Evolutionary conservation across 2,329 filamentous ascomycete genomes (phyloP).

Genomic region (Fusarium incarnatum): DNA sequence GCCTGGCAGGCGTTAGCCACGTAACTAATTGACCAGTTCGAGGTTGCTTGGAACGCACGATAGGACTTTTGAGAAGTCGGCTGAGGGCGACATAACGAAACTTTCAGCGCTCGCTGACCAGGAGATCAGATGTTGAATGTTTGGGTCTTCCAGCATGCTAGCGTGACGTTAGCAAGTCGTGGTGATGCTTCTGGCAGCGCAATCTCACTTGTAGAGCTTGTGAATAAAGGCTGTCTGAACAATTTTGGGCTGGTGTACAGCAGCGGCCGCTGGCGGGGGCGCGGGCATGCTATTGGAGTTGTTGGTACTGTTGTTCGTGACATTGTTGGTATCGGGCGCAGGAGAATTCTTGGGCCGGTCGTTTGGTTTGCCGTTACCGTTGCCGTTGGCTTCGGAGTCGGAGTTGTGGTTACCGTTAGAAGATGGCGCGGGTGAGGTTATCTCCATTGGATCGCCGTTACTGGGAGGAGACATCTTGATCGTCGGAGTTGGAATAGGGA

Average conservation of each 20-base stretch:
- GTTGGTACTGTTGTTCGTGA: constrained; percentile 42
- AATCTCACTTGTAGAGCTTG: constrained; percentile 92
- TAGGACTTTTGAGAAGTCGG: constrained; percentile 97
- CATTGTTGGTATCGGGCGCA: constrained; percentile 53
- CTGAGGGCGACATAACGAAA: constrained; percentile 98
- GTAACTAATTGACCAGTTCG: not conserved
- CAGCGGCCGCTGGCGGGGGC: constrained; percentile 69
- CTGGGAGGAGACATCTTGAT: constrained; percentile 70
- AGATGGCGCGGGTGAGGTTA: constrained; percentile 64
- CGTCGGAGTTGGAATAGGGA: constrained; percentile 68
- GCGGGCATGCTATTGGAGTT: constrained; percentile 60
- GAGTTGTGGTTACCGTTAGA: constrained; percentile 59
- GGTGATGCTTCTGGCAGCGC: not conserved
- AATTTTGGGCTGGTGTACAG: constrained; percentile 93
- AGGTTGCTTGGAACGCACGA: constrained; percentile 74
- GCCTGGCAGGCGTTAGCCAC: constrained; percentile 63
- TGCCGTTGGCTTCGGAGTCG: constrained; percentile 56
- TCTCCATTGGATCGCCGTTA: constrained; percentile 71
- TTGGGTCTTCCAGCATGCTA: constrained; percentile 96
- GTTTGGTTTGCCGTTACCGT: constrained; percentile 54
- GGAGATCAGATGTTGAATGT: constrained; percentile 94
- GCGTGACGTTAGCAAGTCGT: constrained; percentile 43
- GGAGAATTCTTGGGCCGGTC: constrained; percentile 54
- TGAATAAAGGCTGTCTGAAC: constrained; percentile 99
- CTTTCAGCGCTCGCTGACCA: constrained; percentile 96